Evolutionary conservation across 75 land plant genomes (phyloP).

Genomic region (Sequoia sempervirens): DNA sequence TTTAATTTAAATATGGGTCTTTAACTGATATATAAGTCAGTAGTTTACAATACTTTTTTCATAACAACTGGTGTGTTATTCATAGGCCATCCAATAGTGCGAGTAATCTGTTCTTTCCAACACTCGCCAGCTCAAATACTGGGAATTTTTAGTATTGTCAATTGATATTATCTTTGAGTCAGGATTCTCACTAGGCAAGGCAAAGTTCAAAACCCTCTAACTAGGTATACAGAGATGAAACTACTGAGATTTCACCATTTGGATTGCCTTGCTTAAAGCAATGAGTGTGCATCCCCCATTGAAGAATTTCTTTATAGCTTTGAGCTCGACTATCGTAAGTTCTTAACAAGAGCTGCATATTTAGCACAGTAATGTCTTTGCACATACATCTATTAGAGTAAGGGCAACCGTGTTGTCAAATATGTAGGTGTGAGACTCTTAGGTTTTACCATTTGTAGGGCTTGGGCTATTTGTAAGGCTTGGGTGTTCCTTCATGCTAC

Average conservation of each 20-base stretch:
- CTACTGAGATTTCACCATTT: background rate
- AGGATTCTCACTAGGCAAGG: background rate
- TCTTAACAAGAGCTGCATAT: background rate
- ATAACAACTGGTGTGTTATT: background rate
- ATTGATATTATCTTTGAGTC: background rate
- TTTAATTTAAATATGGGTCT: background rate
- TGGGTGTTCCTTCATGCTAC: no score
- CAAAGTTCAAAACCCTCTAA: background rate
- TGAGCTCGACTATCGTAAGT: background rate
- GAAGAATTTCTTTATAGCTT: background rate
- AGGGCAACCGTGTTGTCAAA: background rate
- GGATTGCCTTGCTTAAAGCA: background rate
- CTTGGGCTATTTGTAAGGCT: background rate
- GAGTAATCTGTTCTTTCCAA: background rate
- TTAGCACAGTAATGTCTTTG: background rate
- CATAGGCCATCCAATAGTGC: background rate
- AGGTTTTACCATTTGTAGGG: no score
- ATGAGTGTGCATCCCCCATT: background rate
- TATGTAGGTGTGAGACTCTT: background rate
- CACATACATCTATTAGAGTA: background rate
- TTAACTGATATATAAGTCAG: no score
- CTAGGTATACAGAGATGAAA: background rate
- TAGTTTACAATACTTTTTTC: no score
- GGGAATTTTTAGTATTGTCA: background rate
- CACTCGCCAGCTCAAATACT: background rate